Evolutionary conservation across 2,329 filamentous ascomycete genomes (phyloP), one percentile per base, ranked within the genome.

Genomic region (Salinomyces thailandicus): DNA sequence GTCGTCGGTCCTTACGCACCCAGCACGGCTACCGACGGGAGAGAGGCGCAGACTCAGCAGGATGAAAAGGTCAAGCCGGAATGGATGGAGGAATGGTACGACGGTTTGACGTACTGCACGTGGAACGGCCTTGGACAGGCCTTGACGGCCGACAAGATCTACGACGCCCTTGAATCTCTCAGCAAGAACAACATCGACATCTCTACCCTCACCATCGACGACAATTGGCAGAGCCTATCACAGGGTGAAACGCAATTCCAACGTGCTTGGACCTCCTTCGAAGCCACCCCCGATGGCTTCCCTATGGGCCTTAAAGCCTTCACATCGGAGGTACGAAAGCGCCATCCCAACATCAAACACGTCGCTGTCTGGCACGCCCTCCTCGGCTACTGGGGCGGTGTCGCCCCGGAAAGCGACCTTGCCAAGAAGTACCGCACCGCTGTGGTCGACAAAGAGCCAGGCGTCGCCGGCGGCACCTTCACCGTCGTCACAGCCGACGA

Each of bases 311-410:
- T 98, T 6, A 83, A 81, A 53, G 68, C 76, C 5, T 77, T 81
- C 0, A 69, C 93, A 1, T 63, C 69, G 4, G 71, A 73, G 5
- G 83, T 96, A 40, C 77, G 85, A 15, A 62, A 71, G 13, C 46
- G 51, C 15, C 75, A 87, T 50, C 77, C 78, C 0, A 75, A 77
- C 41, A 79, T 96, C 40, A 73, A 81, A 41, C 81, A 94, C 49
- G 73, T 96, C 34, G 85, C 84, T 8, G 89, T 96, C 1, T 98
- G 91, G 91, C 91, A 98, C 62, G 85, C 89, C 1, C 68, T 96
- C 9, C 54, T 75, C 15, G 80, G 87, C 2, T 94, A 94, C 58
- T 95, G 91, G 91, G 89, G 85, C 31, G 87, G 87, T 0, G 77
- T 98, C 8, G 75, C 84, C 1, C 78, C 82, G 0, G 62, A 74